phyloP scores from a whole-genome alignment of 169 alveolate genomes.

The Plasmodium knowlesi region DNA sequence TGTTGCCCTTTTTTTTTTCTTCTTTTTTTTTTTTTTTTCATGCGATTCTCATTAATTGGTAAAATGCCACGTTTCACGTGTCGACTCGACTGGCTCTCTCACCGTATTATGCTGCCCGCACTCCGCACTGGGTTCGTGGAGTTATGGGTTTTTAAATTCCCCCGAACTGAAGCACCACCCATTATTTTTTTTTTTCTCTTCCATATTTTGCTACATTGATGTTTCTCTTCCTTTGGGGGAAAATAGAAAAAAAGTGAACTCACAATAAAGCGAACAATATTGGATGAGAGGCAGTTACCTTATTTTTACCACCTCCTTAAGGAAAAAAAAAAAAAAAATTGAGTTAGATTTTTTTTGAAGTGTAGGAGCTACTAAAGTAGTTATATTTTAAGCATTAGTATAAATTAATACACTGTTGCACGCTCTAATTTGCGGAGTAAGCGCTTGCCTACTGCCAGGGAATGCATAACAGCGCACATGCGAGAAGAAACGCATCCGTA shows the following conservation, averaged over 20 bases:
- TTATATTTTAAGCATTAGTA: not conserved
- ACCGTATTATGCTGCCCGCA: not conserved
- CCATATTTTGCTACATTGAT: not conserved
- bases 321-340: not conserved
- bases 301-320: not conserved
- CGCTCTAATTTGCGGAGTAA: not conserved
- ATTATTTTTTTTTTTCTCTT: not conserved
- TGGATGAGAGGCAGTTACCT: not conserved
- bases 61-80: not conserved
- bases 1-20: not conserved
- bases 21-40: no score
- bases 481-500: not conserved
- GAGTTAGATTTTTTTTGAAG: not conserved
- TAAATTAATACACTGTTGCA: not conserved
- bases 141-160: not conserved
- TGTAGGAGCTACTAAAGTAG: not conserved
- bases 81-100: not conserved
- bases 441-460: not conserved
- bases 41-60: not conserved
- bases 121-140: not conserved
- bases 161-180: not conserved
- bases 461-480: not conserved
- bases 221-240: not conserved
- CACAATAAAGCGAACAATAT: not conserved
- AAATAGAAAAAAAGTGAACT: conserved; percentile 5